Conservation (phyloP, 257 asterid genomes). For the Fraxinus pennsylvanica region DNA sequence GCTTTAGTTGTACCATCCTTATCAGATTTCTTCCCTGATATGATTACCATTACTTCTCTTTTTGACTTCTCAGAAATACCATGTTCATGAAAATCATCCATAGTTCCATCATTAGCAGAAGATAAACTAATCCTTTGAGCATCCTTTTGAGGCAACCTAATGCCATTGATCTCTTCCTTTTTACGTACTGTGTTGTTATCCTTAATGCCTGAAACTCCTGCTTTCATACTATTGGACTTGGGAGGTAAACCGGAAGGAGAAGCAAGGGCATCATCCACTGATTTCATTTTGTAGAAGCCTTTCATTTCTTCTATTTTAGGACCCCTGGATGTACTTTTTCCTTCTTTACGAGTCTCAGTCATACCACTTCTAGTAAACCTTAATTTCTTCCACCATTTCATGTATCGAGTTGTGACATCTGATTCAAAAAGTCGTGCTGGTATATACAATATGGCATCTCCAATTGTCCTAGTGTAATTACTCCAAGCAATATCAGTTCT, state of each 20-base stretch:
- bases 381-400: slow-evolving; percentile 36
- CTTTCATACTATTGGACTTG: not conserved
- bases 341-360: not conserved
- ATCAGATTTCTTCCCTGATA: not conserved
- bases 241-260: slow-evolving; percentile 18
- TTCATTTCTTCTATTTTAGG: not conserved
- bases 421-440: slow-evolving; percentile 35
- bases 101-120: not conserved
- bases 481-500: slow-evolving; percentile 33
- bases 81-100: not conserved
- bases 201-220: not conserved
- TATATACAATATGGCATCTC: slow-evolving; percentile 29
- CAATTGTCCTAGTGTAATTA: slow-evolving; percentile 28
- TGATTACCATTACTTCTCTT: not conserved
- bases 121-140: not conserved
- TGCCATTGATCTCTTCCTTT: not conserved
- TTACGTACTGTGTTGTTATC: not conserved
- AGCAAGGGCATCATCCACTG: not conserved
- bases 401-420: slow-evolving; percentile 30
- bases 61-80: not conserved
- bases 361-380: slow-evolving; percentile 2
- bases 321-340: not conserved
- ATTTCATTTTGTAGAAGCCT: not conserved
- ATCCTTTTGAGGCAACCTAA: not conserved
- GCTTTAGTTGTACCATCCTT: not conserved